These are phyloP conservation scores for Chenopodium suecicum DNA, from an alignment of 148 eudicot species.

Conservation along the genomic window DNA sequence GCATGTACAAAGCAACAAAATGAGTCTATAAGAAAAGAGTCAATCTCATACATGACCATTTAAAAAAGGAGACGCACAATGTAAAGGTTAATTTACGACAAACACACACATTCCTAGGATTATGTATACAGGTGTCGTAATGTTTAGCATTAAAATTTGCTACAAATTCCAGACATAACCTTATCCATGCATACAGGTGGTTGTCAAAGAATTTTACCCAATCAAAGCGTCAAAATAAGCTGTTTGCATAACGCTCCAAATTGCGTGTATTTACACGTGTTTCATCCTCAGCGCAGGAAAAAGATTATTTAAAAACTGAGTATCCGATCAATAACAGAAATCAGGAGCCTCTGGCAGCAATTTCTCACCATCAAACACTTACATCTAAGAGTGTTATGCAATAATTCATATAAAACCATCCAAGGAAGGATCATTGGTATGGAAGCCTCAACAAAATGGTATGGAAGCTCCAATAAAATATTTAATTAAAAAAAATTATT, in stretches of 20 bases:
- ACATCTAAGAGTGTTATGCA: neutral
- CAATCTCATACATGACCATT: neutral
- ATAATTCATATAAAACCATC: neutral
- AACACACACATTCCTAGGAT: neutral
- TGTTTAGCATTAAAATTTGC: too few relatives aligned
- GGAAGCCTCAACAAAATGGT: neutral
- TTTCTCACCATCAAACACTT: too few relatives aligned
- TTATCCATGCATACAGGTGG: neutral
- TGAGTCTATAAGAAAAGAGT: neutral
- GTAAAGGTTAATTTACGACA: neutral
- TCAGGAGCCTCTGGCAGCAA: too few relatives aligned
- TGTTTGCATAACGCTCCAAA: too few relatives aligned
- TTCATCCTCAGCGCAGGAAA: neutral
- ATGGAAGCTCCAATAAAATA: neutral
- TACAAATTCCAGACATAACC: neutral
- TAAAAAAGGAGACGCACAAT: neutral
- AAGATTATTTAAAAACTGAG: too few relatives aligned
- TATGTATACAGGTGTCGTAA: neutral
- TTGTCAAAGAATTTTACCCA: neutral
- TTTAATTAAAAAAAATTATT: too few relatives aligned
- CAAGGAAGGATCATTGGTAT: neutral
- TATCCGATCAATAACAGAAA: too few relatives aligned
- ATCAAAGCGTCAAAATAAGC: neutral
- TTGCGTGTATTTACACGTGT: neutral
- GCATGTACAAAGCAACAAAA: neutral